A percentile compares a stretch with the other conserved stretches of the same genome.
phyloP scores from a whole-genome alignment of 305 asterid genomes.

The Fraxinus sp. region DNA sequence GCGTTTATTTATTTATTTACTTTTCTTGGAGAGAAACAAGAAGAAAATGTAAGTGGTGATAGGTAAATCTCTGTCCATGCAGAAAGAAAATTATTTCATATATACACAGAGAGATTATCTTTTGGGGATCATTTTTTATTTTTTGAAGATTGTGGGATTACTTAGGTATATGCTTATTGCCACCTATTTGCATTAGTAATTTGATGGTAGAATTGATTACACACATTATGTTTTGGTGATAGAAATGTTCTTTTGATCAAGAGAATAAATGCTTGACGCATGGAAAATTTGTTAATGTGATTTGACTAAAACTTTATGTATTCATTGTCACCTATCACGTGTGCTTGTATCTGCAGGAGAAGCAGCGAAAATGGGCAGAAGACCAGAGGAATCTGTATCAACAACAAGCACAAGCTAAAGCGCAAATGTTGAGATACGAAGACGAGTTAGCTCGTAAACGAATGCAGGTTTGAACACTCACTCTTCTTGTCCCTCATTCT shows the following conservation, averaged over 20 bases:
- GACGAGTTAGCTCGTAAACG: constrained; percentile 88
- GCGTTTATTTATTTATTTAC: not conserved
- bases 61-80: not conserved
- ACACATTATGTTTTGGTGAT: not conserved
- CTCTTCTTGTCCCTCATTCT: constrained; percentile 5
- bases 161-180: not conserved
- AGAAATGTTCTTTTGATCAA: not conserved
- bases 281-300: not conserved
- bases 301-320: not conserved
- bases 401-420: constrained; percentile 88
- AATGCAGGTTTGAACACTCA: constrained; percentile 58
- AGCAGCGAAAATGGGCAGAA: constrained; percentile 80
- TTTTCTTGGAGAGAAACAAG: not conserved
- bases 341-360: constrained; percentile 56
- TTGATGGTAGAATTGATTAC: not conserved
- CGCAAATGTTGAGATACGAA: constrained; percentile 82
- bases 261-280: not conserved
- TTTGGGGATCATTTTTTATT: not conserved
- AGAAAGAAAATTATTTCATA: not conserved
- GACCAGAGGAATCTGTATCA: constrained; percentile 83
- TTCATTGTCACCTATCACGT: constrained; percentile 7
- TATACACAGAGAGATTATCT: not conserved
- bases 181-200: not conserved
- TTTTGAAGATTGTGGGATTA: not conserved
- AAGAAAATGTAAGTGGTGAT: not conserved